Evolutionary conservation across 2,329 filamentous ascomycete species (phyloP).

Genomic region (Eutypella sp.): DNA sequence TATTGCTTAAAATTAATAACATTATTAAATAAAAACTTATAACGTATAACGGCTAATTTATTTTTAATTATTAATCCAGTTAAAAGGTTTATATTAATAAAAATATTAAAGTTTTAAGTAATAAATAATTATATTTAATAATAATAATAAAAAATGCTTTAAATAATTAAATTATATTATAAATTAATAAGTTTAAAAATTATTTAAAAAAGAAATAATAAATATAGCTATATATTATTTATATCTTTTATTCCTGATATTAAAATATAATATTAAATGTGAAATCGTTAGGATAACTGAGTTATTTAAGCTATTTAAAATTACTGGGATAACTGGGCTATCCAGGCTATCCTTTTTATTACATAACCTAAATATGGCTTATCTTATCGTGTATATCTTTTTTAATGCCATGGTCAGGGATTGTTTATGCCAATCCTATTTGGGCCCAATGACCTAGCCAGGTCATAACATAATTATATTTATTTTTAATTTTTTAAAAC

Average conservation of each 20-base stretch:
- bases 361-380: not conserved
- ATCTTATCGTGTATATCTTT: not conserved
- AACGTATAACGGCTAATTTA: too few relatives aligned
- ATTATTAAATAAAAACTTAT: not conserved
- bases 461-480: not conserved
- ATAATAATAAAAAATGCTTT: not conserved
- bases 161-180: not conserved
- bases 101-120: not conserved
- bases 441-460: not conserved
- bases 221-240: not conserved
- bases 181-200: not conserved
- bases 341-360: not conserved
- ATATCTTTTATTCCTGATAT: not conserved
- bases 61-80: conserved; percentile 1
- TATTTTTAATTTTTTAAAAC: conserved; percentile 2
- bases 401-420: not conserved
- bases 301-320: not conserved
- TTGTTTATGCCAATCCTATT: too few relatives aligned
- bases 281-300: not conserved
- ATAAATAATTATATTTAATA: not conserved
- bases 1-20: not conserved
- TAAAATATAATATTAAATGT: not conserved
- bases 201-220: conserved; percentile 1
- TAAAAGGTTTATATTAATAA: not conserved
- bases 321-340: too few relatives aligned